Evolutionary conservation across 768 basidiomycete genomes (phyloP), one percentile per base, ranked within the genome.

Genomic region (Mycena galericulata): DNA sequence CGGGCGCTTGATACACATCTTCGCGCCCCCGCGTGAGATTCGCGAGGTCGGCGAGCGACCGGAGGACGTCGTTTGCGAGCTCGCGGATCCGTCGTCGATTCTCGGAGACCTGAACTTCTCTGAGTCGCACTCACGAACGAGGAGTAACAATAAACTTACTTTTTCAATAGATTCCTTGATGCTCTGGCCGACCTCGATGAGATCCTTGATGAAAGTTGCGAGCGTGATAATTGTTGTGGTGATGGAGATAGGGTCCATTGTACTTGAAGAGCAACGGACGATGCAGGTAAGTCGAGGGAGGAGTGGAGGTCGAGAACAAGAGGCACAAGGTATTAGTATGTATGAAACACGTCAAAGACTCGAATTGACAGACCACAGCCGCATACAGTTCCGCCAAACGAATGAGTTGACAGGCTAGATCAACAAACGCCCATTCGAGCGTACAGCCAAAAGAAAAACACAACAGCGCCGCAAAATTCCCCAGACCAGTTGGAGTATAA

Each of bases 21-120:
- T 63, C 62, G 0, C 46, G 9, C n/a, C 50, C 45, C 9, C 58
- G 41, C 7, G 50, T 49, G 15, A 65, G 62, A 17, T 49, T 47
- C 0, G 50, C 57, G 3, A 69, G n/a, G 22, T 65, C 34, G 8
- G 24, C 18, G 2, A 69, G 57, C 4, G 36, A 55, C 8, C n/a
- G 40, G 4, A 64, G 24, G 26, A 69, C 34, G 2, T 69, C 68
- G 4, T 64, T 15, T 9, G 57, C 30, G 32, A 68, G 61, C 8
- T 68, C 61, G 15, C 67, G 54, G 6, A 63, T 40, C 11, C 27
- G 61, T 8, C 61, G 32, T 36, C 61, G 36, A 45, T 68, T 68
- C 50, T 68, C 61, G 24, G 24, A 3, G 45, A 68, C 67, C 65
- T 65, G 54, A 2, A 50, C 26, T 17, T 10, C 1, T 11, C 26